Conservation (phyloP, 2,329 filamentous ascomycete genomes). For the Fusarium poae region DNA sequence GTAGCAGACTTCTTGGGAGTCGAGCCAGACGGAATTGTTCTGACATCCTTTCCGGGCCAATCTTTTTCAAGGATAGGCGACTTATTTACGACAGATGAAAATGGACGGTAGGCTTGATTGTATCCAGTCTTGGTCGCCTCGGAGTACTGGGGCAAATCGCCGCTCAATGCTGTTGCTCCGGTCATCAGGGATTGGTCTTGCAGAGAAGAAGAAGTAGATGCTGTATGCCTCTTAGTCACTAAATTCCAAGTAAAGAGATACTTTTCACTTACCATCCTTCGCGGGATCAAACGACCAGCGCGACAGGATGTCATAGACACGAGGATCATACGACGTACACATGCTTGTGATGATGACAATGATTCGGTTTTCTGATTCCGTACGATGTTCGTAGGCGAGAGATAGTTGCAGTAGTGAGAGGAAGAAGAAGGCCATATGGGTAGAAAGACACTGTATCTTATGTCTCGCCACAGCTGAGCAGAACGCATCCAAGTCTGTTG, state of each 20-base stretch:
- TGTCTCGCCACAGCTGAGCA: neutral
- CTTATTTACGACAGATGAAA: neutral
- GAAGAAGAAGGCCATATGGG: neutral
- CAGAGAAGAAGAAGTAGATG: no score
- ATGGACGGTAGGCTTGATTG: neutral
- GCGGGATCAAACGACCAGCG: neutral
- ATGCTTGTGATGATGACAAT: neutral
- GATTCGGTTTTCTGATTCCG: accelerated
- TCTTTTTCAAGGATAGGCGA: neutral
- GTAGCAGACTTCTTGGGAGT: neutral
- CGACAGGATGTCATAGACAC: neutral
- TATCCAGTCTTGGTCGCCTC: neutral
- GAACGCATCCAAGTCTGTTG: neutral
- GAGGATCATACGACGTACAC: neutral
- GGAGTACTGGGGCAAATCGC: neutral
- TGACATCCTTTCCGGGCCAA: accelerated
- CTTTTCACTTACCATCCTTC: neutral
- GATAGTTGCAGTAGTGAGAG: no score
- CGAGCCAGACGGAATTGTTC: neutral
- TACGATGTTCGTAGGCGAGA: no score
- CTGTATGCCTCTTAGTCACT: neutral
- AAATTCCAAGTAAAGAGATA: accelerated
- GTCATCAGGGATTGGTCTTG: neutral
- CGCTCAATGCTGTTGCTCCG: neutral
- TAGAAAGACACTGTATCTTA: neutral